A percentile compares a stretch with the other conserved stretches of the same genome.
Conservation (phyloP, 2,329 filamentous ascomycete species). For the Orbilia quercus region DNA sequence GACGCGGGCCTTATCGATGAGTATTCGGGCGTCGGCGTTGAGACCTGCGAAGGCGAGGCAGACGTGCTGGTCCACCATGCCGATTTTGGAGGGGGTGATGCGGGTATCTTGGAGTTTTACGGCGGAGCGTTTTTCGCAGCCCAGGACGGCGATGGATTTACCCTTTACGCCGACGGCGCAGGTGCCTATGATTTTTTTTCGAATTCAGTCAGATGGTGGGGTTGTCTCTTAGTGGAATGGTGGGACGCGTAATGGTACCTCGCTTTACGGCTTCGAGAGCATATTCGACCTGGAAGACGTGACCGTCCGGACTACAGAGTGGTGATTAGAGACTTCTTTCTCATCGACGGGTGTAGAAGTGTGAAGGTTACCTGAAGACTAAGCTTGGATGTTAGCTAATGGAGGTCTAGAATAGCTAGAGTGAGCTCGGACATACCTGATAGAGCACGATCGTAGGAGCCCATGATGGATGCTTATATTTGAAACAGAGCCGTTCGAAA, state of each 20-base stretch:
- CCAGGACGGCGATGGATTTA: slow-evolving; percentile 89
- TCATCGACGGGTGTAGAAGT: slow-evolving; percentile 30
- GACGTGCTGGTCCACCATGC: slow-evolving; percentile 92
- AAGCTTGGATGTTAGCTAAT: slow-evolving; percentile 58
- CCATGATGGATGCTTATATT: slow-evolving; percentile 61
- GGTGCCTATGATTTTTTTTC: slow-evolving; percentile 72
- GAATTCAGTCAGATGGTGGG: slow-evolving; percentile 58
- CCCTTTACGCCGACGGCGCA: slow-evolving; percentile 99
- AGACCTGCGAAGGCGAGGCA: slow-evolving; percentile 96
- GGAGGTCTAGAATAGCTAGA: slow-evolving; percentile 55
- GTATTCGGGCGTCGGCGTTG: slow-evolving; percentile 96
- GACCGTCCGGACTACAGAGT: slow-evolving; percentile 86
- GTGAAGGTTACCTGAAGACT: slow-evolving; percentile 56
- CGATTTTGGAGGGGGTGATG: slow-evolving; percentile 99
- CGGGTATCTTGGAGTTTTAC: slow-evolving; percentile 99
- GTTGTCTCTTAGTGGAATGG: slow-evolving; percentile 45
- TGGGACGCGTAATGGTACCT: slow-evolving; percentile 70
- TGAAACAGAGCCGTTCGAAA: slow-evolving; percentile 4
- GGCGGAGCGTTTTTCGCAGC: slow-evolving; percentile 97
- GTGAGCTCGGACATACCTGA: slow-evolving; percentile 75
- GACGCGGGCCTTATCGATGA: slow-evolving; percentile 96
- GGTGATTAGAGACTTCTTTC: slow-evolving; percentile 64
- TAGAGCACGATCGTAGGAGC: slow-evolving; percentile 98
- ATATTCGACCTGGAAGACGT: slow-evolving; percentile 99
- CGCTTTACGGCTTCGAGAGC: slow-evolving; percentile 97